Conservation (phyloP, 768 basidiomycete species). For the Mycena floridula region DNA sequence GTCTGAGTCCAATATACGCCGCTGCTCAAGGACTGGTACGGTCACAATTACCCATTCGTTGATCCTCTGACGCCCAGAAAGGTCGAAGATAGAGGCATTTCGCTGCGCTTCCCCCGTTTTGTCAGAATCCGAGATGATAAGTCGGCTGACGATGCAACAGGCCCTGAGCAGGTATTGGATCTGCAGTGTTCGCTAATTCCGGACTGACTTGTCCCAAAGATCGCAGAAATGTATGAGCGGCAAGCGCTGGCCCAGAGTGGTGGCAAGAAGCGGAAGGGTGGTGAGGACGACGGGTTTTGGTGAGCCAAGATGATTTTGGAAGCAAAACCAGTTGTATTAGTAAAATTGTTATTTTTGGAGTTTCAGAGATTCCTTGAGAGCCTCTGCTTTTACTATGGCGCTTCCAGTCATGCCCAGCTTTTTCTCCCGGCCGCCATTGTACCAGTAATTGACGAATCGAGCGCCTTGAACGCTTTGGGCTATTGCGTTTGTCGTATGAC, state of each 20-base stretch:
- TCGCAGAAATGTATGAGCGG: conserved; percentile 90
- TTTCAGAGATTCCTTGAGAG: conserved; percentile 39
- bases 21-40: conserved; percentile 83
- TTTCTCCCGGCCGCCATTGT: conserved; percentile 80
- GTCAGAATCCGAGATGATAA: conserved; percentile 93
- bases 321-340: not conserved
- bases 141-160: conserved; percentile 84
- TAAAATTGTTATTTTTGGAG: conserved; percentile 21
- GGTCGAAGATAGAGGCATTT: conserved; percentile 89
- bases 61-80: conserved; percentile 20
- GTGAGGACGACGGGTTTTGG: conserved; percentile 79
- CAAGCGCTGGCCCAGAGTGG: conserved; percentile 79
- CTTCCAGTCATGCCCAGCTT: conserved; percentile 39
- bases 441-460: conserved; percentile 89
- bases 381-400: conserved; percentile 48
- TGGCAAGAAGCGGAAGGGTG: conserved; percentile 63
- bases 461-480: conserved; percentile 80
- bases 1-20: conserved; percentile 94
- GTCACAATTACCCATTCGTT: conserved; percentile 2
- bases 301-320: conserved; percentile 20
- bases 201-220: conserved; percentile 34
- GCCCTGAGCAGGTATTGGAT: conserved; percentile 70
- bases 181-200: not conserved
- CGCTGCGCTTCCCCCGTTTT: conserved; percentile 94
- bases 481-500: conserved; percentile 86